phyloP scores from a whole-genome alignment of 805 yeast genomes.

The Candida jianshihensis region DNA sequence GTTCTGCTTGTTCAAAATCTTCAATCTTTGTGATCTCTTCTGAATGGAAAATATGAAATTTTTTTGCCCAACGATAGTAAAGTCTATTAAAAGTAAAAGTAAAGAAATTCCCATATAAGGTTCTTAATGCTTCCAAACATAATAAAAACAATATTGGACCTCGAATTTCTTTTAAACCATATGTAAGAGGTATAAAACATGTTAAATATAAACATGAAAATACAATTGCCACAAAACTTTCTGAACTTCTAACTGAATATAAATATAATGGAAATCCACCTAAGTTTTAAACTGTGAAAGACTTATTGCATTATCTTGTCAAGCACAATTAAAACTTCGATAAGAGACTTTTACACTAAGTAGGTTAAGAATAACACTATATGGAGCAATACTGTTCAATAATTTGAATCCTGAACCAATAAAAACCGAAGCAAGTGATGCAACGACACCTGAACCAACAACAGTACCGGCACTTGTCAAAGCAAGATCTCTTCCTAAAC shows the following conservation, averaged over 20 bases:
- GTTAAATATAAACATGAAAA: conserved; percentile 13
- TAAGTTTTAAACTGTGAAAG: conserved; percentile 7
- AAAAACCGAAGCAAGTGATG: conserved; percentile 10
- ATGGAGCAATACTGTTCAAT: conserved; percentile 20
- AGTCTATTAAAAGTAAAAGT: conserved; percentile 22
- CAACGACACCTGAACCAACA: conserved; percentile 15
- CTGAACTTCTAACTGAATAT: conserved; percentile 12
- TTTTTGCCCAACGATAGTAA: conserved; percentile 26
- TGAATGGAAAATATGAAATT: conserved; percentile 25
- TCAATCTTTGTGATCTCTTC: conserved; percentile 24
- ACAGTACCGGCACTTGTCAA: conserved; percentile 9
- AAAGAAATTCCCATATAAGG: conserved; percentile 9
- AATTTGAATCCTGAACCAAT: conserved; percentile 11
- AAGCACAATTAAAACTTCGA: background rate
- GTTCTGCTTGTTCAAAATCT: too few relatives aligned
- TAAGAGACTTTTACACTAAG: conserved; percentile 15
- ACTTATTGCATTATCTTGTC: background rate
- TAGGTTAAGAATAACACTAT: conserved; percentile 21
- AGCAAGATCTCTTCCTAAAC: conserved; percentile 3
- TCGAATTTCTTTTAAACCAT: background rate
- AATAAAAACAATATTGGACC: conserved; percentile 4
- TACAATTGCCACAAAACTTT: background rate
- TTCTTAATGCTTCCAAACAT: conserved; percentile 5
- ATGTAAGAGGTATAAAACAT: conserved; percentile 10
- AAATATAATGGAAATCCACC: conserved; percentile 22